Percentiles rank a stretch among this genome's conserved stretches.
phyloP scores from a whole-genome alignment of 2,329 filamentous ascomycete species.

The Verruconis gallopava region DNA sequence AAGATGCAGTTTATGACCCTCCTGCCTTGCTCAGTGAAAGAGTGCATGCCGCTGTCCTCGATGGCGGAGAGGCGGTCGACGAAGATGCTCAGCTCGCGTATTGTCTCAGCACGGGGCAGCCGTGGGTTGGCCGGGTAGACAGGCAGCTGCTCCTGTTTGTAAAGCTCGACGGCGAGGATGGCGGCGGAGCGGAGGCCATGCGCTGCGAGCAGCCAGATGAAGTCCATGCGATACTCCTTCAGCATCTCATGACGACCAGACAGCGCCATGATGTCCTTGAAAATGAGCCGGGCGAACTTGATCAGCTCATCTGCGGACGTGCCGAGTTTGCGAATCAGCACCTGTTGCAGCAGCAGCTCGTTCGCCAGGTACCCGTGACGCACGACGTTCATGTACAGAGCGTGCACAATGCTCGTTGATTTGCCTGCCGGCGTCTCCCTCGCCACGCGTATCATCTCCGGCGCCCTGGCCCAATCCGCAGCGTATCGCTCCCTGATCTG shows the following conservation, averaged over 20 bases:
- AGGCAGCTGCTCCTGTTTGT: constrained; percentile 27
- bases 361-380: constrained; percentile 42
- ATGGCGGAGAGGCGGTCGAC: constrained; percentile 28
- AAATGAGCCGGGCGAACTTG: constrained; percentile 24
- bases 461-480: constrained; percentile 17
- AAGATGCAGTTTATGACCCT: constrained; percentile 29
- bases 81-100: constrained; percentile 33
- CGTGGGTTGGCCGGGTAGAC: constrained; percentile 13
- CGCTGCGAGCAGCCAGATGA: constrained; percentile 24
- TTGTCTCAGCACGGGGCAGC: constrained; percentile 31
- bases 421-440: constrained; percentile 6
- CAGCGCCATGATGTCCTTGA: constrained; percentile 24
- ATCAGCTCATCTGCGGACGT: constrained; percentile 23
- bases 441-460: constrained; percentile 18
- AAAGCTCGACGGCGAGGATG: constrained; percentile 30
- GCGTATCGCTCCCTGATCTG: constrained; percentile 18
- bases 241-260: constrained; percentile 28
- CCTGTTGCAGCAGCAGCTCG: constrained; percentile 44
- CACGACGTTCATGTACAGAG: constrained; percentile 31
- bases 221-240: constrained; percentile 30
- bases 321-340: constrained; percentile 35
- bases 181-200: constrained; percentile 30
- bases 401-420: constrained; percentile 25
- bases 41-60: constrained; percentile 25
- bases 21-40: constrained; percentile 28